These are phyloP conservation scores for Santalum album DNA, from an alignment of 164 flowering plant genomes.

Conservation along the genomic window DNA sequence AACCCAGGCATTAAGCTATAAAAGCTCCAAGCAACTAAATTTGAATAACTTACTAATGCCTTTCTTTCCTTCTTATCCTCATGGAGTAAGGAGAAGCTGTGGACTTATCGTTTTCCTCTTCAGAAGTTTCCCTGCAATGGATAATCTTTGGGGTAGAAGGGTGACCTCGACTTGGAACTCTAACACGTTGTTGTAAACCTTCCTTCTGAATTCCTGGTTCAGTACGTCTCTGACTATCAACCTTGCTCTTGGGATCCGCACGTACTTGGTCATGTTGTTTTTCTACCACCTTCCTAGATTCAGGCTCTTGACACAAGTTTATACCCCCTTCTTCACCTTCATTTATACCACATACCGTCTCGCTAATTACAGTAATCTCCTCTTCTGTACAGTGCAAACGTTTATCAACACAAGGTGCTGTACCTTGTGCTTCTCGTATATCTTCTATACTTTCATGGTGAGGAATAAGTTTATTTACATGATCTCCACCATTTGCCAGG, in stretches of 20 bases:
- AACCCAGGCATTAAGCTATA: neutral
- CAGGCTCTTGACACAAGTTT: neutral
- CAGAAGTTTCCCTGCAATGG: neutral
- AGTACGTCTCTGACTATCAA: constrained; percentile 6
- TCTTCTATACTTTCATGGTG: neutral
- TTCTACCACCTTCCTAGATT: constrained; percentile 3
- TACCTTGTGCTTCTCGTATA: constrained; percentile 6
- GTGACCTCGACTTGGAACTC: constrained; percentile 3
- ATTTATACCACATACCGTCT: neutral
- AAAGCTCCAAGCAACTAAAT: neutral
- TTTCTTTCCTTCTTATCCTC: constrained; percentile 14
- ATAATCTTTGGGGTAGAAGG: constrained; percentile 4
- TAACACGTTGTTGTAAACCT: constrained; percentile 2
- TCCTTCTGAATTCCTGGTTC: constrained; percentile 6
- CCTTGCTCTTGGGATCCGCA: constrained; percentile 2
- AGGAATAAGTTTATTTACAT: no score
- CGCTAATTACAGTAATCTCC: no score
- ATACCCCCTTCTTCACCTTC: constrained; percentile 1
- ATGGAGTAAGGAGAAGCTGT: constrained; percentile 15
- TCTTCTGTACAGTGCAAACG: no score
- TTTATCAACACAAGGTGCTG: constrained; percentile 5
- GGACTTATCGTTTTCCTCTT: constrained; percentile 14
- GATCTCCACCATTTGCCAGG: neutral
- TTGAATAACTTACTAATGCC: constrained; percentile 20
- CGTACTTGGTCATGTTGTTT: constrained; percentile 3